phyloP scores from a whole-genome alignment of 1,139 yeast genomes.

The Blastobotrys arbuscula region DNA sequence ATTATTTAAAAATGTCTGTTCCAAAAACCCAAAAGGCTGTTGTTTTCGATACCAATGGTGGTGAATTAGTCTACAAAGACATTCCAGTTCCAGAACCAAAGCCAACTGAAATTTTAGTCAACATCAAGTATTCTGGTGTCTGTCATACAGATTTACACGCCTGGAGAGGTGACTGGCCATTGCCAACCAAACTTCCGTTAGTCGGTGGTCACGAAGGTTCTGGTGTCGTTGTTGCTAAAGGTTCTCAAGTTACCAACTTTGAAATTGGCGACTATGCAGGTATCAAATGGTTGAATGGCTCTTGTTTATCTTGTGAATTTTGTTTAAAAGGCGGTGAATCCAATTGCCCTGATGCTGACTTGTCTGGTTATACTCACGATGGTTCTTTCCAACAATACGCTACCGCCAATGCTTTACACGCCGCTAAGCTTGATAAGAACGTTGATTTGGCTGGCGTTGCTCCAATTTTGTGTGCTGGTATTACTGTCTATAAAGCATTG shows the following conservation, averaged over 20 bases:
- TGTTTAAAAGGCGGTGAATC: conserved; percentile 66
- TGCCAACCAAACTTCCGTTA: conserved; percentile 57
- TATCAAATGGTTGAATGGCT: conserved; percentile 64
- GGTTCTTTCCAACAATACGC: conserved; percentile 84
- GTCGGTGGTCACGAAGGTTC: conserved; percentile 90
- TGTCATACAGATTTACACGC: conserved; percentile 69
- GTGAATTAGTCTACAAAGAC: conserved; percentile 56
- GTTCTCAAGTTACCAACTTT: conserved; percentile 62
- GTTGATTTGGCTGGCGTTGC: conserved; percentile 69
- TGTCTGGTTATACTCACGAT: conserved; percentile 76
- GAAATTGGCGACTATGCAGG: conserved; percentile 76
- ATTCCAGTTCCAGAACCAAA: conserved; percentile 60
- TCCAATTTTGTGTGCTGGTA: conserved; percentile 77
- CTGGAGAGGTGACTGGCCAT: conserved; percentile 71
- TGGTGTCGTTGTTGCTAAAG: conserved; percentile 72
- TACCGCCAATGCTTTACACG: conserved; percentile 81
- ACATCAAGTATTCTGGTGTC: conserved; percentile 61
- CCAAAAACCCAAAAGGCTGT: conserved; percentile 71
- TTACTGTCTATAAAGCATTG: conserved; percentile 78
- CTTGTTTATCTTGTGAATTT: conserved; percentile 68
- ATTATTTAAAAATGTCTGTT: conserved; percentile 30
- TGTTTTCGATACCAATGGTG: conserved; percentile 62
- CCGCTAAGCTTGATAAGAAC: conserved; percentile 67
- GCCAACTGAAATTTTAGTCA: conserved; percentile 54
- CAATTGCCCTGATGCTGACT: conserved; percentile 60